These are phyloP conservation scores for Plasmopara viticola DNA, from an alignment of 352 stramenopile genomes.

Conservation along the genomic window DNA sequence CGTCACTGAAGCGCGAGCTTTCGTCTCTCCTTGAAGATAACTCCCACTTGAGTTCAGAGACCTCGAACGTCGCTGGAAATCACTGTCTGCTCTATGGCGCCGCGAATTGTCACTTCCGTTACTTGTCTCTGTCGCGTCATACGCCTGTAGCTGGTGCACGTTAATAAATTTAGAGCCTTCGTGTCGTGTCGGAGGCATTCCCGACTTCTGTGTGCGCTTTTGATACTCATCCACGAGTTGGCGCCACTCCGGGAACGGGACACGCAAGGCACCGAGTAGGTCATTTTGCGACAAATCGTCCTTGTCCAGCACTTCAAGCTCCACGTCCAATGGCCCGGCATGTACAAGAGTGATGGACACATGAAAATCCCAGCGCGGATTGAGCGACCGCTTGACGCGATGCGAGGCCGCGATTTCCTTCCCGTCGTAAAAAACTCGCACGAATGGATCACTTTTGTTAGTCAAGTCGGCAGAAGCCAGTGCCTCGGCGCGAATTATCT, in stretches of 20 bases:
- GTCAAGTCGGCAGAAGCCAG: conserved; percentile 53
- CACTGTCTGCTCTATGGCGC: conserved; percentile 5
- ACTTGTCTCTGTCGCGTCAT: conserved; percentile 4
- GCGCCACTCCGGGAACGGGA: conserved; percentile 67
- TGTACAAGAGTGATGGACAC: conserved; percentile 51
- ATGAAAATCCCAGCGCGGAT: conserved; percentile 68
- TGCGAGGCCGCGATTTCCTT: conserved; percentile 65
- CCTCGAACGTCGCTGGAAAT: conserved; percentile 27
- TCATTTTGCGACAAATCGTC: conserved; percentile 69
- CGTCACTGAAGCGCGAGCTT: conserved; percentile 16
- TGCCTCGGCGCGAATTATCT: conserved; percentile 72
- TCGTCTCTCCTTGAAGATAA: conserved; percentile 22
- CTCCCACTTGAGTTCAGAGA: conserved; percentile 35
- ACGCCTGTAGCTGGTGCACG: conserved; percentile 11
- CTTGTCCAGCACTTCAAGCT: conserved; percentile 67
- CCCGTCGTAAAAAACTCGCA: conserved; percentile 65
- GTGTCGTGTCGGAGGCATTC: conserved; percentile 2
- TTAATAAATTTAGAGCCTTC: conserved; percentile 21
- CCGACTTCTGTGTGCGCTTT: conserved; percentile 16
- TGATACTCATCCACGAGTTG: conserved; percentile 40
- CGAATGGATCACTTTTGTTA: conserved; percentile 69
- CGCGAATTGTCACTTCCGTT: conserved; percentile 27
- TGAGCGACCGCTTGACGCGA: conserved; percentile 63
- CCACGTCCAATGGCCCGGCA: conserved; percentile 52
- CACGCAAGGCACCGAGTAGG: conserved; percentile 55